These are phyloP conservation scores for Crataegus laevigata DNA, from an alignment of 306 rosid genomes.

Conservation along the genomic window DNA sequence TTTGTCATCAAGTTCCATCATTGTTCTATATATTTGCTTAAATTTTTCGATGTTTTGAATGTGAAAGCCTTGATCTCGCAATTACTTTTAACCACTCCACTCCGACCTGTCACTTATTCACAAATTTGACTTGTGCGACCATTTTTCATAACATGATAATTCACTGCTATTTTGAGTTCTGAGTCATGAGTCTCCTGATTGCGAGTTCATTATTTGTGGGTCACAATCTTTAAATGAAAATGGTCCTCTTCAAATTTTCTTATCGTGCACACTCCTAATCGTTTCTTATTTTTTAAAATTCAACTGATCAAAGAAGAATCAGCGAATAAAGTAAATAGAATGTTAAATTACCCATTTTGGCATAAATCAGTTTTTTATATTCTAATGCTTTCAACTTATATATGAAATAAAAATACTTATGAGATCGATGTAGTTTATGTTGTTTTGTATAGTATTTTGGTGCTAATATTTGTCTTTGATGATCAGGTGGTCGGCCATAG, in stretches of 20 bases:
- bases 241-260: conserved; percentile 7
- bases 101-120: background rate
- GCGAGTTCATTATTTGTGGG: conserved; percentile 20
- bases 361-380: too few species aligned
- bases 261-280: background rate
- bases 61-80: conserved; percentile 1
- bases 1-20: too few species aligned
- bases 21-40: background rate
- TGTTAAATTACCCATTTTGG: too few species aligned
- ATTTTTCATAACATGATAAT: conserved; percentile 14
- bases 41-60: conserved; percentile 32
- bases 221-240: conserved; percentile 4
- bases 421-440: background rate
- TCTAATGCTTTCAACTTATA: too few species aligned
- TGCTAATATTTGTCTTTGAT: background rate
- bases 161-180: background rate
- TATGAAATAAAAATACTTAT: background rate
- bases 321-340: too few species aligned
- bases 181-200: conserved; percentile 12
- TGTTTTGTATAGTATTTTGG: background rate
- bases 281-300: too few species aligned
- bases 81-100: conserved; percentile 25
- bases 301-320: too few species aligned
- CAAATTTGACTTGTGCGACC: conserved; percentile 20
- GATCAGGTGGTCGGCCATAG: conserved; percentile 97